phyloP scores from a whole-genome alignment of 306 rosid genomes.

The Prunus armeniaca region DNA sequence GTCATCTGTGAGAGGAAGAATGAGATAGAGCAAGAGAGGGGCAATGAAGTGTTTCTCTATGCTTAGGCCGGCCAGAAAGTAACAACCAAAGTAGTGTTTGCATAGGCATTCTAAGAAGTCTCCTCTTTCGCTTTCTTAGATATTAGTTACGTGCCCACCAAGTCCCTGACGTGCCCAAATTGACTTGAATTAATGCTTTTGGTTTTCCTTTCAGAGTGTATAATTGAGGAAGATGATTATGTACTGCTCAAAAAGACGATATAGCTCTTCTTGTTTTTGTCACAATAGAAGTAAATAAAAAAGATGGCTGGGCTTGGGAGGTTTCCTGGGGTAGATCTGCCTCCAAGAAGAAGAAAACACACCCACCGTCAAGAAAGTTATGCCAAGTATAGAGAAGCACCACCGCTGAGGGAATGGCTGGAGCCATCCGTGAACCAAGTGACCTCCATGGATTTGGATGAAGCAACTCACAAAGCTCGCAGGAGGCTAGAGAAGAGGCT shows the following conservation, averaged over 20 bases:
- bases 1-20: no score
- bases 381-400: background rate
- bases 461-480: conserved; percentile 43
- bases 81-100: no score
- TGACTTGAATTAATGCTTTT: no score
- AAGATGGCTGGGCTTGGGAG: conserved; percentile 48
- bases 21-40: no score
- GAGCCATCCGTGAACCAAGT: conserved; percentile 9
- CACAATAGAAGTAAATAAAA: background rate
- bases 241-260: background rate
- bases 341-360: conserved; percentile 34
- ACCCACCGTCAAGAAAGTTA: background rate
- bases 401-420: background rate
- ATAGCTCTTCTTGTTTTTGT: background rate
- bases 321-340: conserved; percentile 54
- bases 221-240: no score
- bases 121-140: no score
- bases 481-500: conserved; percentile 46
- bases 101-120: no score
- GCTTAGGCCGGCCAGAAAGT: no score
- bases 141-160: no score
- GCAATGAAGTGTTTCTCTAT: no score
- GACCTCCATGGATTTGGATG: conserved; percentile 33
- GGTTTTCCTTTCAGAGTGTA: no score
- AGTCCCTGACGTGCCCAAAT: no score